phyloP scores from a whole-genome alignment of 225 moss, liverwort and hornwort genomes.

The Bryoerythrophyllum caledonicum region DNA sequence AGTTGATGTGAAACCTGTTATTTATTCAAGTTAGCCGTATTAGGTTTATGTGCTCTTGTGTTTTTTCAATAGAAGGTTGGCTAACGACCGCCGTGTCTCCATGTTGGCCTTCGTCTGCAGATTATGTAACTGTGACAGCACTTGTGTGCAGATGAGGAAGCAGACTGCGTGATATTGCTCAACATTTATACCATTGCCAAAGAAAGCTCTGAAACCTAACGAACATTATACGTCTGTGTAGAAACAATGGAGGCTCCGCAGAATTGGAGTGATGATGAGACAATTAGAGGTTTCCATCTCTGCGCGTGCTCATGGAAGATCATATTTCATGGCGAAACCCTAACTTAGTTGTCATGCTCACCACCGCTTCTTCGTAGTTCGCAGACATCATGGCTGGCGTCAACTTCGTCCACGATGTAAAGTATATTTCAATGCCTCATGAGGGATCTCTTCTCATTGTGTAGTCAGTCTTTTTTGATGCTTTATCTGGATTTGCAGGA shows the following conservation, averaged over 20 bases:
- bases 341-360: conserved; percentile 2
- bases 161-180: neutral
- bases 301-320: no score
- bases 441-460: neutral
- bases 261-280: neutral
- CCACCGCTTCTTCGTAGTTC: neutral
- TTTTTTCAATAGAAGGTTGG: neutral
- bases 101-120: conserved; percentile 6
- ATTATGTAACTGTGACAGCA: neutral
- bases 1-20: neutral
- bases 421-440: neutral
- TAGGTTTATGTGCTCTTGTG: neutral
- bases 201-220: no score
- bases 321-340: conserved; percentile 12
- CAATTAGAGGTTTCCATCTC: neutral
- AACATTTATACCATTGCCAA: no score
- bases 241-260: no score
- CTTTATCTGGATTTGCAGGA: conserved; percentile 18
- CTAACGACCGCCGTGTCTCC: conserved; percentile 20
- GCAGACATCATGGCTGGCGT: conserved; percentile 31
- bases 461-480: neutral
- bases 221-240: no score
- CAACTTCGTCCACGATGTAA: conserved; percentile 27
- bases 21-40: neutral
- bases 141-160: neutral